Percentiles rank a stretch among this genome's conserved stretches.
phyloP scores from a whole-genome alignment of 139 green algal species.

The Nannochloris sp. region DNA sequence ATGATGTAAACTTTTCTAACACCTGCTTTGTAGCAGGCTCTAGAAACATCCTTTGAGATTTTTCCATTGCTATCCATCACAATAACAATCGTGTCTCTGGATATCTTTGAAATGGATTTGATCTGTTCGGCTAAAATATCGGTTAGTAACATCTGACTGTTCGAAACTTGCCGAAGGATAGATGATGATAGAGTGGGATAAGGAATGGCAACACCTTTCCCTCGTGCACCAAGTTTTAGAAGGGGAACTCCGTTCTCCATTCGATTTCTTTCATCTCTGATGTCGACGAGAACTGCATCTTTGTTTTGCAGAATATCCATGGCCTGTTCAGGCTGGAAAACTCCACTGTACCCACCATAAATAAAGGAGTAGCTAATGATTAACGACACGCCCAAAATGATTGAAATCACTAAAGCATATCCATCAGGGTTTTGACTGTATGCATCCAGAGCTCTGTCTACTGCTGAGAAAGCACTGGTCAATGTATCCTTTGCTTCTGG shows the following conservation, averaged over 20 bases:
- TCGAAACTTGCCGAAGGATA: slow-evolving; percentile 16
- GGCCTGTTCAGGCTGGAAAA: slow-evolving; percentile 25
- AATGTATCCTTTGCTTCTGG: too few species aligned
- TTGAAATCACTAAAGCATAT: too few species aligned
- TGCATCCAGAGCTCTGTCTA: too few species aligned
- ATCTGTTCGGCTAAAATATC: slow-evolving; percentile 30
- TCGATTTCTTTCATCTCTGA: slow-evolving; percentile 36
- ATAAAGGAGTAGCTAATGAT: too few species aligned
- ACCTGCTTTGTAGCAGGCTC: slow-evolving; percentile 14
- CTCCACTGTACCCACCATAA: slow-evolving; percentile 40
- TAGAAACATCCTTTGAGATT: slow-evolving; percentile 20
- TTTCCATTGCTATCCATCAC: slow-evolving; percentile 23
- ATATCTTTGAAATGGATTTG: slow-evolving; percentile 22
- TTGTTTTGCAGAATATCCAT: slow-evolving; percentile 21
- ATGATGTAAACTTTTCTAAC: slow-evolving; percentile 16
- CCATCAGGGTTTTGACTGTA: too few species aligned
- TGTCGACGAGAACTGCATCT: slow-evolving; percentile 44
- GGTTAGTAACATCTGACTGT: slow-evolving; percentile 22
- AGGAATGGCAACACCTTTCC: slow-evolving; percentile 29
- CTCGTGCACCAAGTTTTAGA: slow-evolving; percentile 38
- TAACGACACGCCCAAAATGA: too few species aligned
- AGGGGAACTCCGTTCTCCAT: slow-evolving; percentile 29
- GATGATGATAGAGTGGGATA: slow-evolving; percentile 16
- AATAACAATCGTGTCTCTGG: slow-evolving; percentile 11
- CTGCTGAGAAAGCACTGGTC: too few species aligned